phyloP scores from a whole-genome alignment of 495 filamentous ascomycete species.

The Hyaloscypha hepaticicola region DNA sequence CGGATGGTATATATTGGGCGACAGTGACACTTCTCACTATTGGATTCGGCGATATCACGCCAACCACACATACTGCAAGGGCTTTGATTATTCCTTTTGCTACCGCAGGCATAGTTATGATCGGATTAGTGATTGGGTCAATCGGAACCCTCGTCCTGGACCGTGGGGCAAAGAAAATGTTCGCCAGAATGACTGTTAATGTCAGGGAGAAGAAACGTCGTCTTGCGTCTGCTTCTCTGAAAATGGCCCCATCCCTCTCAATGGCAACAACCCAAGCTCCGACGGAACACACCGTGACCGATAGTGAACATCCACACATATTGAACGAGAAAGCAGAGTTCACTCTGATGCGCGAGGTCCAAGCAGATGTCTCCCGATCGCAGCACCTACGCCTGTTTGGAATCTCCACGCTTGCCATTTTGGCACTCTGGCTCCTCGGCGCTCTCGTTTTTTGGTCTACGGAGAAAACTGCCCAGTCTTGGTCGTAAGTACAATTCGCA shows the following conservation, averaged over 20 bases:
- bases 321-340: slow-evolving; percentile 6
- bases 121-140: not conserved
- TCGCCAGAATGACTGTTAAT: not conserved
- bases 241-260: too few species aligned
- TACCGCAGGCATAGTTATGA: not conserved
- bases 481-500: not conserved
- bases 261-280: not conserved
- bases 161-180: not conserved
- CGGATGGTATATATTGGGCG: not conserved
- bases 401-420: not conserved
- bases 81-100: not conserved
- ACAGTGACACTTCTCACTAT: not conserved
- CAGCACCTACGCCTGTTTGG: not conserved
- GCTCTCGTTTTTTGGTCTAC: not conserved
- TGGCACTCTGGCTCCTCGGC: slow-evolving; percentile 1
- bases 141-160: not conserved
- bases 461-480: not conserved
- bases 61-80: not conserved
- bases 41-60: not conserved
- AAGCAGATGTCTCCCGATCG: not conserved
- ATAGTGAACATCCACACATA: not conserved
- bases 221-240: too few species aligned
- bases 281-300: not conserved
- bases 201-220: not conserved
- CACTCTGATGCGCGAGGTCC: not conserved